Conservation (phyloP, 805 yeast species). For the Pichia cabralensis region DNA sequence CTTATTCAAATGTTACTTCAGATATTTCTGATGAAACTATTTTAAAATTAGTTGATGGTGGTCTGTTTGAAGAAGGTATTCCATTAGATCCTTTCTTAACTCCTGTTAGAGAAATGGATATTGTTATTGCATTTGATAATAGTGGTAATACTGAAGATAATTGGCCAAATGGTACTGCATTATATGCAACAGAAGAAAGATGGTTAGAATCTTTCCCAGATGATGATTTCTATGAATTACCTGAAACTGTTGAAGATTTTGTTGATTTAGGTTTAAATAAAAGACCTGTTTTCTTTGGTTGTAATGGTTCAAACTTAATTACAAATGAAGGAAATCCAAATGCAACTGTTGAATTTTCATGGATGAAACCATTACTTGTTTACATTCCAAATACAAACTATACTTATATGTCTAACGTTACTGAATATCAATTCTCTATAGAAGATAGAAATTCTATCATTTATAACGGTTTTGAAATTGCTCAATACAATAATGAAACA, state of each 20-base stretch:
- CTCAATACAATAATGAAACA: conserved; percentile 45
- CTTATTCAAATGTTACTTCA: conserved; percentile 21
- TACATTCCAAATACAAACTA: conserved; percentile 63
- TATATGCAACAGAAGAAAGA: conserved; percentile 43
- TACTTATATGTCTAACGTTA: conserved; percentile 49
- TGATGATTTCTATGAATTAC: conserved; percentile 63
- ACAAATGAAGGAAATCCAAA: conserved; percentile 20
- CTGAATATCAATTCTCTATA: conserved; percentile 50
- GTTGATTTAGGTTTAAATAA: conserved; percentile 45
- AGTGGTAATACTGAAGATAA: conserved; percentile 46
- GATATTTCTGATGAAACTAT: conserved; percentile 12
- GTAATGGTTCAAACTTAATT: conserved; percentile 50
- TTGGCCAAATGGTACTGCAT: conserved; percentile 60
- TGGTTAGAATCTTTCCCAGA: conserved; percentile 37
- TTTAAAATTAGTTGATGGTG: conserved; percentile 23
- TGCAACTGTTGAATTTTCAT: conserved; percentile 19
- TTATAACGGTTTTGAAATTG: conserved; percentile 60
- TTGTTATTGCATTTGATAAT: conserved; percentile 54
- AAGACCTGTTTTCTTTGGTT: conserved; percentile 72
- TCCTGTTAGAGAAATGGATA: conserved; percentile 47
- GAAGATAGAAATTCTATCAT: conserved; percentile 50
- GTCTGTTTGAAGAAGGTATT: conserved; percentile 38
- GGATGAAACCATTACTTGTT: conserved; percentile 57
- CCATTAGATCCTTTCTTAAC: conserved; percentile 58
- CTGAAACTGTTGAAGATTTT: conserved; percentile 47